Evolutionary conservation across 169 alveolate species (phyloP).

Genomic region (Prorocentrum cordatum): DNA sequence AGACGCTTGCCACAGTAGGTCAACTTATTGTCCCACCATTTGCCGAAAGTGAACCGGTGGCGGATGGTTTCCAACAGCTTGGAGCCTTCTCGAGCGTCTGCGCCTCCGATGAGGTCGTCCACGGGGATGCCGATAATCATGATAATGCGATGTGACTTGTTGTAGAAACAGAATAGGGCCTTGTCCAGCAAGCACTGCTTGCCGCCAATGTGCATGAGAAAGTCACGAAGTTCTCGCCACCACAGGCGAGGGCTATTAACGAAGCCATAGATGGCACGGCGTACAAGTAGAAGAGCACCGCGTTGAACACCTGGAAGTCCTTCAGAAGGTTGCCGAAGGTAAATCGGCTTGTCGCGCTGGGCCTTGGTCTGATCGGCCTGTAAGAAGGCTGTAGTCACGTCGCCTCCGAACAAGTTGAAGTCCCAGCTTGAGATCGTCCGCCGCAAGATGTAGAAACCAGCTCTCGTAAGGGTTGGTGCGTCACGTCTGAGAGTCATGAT

Average conservation of each 20-base stretch:
- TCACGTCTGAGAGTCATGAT: not conserved
- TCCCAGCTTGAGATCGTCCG: not conserved
- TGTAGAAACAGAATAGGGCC: not conserved
- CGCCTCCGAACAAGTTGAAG: not conserved
- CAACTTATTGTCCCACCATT: not conserved
- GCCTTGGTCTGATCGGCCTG: not conserved
- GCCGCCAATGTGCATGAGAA: not conserved
- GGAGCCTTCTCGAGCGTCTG: not conserved
- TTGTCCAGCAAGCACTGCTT: not conserved
- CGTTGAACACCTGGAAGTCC: not conserved
- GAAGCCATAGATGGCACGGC: not conserved
- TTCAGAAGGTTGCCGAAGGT: constrained; percentile 5
- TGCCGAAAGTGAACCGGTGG: not conserved
- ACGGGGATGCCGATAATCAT: not conserved
- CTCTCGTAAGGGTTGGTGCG: not conserved
- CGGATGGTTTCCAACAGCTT: not conserved
- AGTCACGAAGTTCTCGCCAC: constrained; percentile 1
- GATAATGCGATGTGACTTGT: not conserved
- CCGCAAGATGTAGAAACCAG: not conserved
- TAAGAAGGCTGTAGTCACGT: not conserved
- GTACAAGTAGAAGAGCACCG: not conserved
- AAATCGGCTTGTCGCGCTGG: not conserved
- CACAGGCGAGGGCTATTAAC: not conserved
- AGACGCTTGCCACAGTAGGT: not conserved
- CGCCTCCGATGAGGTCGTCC: not conserved